A percentile compares a stretch with the other conserved stretches of the same genome.
Conservation (phyloP, 1,139 yeast species). For the Casaregolazyma lundiana region DNA sequence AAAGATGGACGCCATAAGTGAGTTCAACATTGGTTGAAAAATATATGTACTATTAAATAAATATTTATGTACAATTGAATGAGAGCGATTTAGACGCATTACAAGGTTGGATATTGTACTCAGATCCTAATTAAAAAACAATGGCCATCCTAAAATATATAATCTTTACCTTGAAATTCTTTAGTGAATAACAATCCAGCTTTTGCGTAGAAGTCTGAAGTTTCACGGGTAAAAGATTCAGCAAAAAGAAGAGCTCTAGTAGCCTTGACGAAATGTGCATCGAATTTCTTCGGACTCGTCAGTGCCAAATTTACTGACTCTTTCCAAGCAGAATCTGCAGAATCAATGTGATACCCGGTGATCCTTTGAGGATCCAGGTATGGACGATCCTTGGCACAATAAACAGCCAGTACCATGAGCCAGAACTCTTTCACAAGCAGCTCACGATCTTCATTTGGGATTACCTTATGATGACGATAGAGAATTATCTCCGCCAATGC, state of each 20-base stretch:
- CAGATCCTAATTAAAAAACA: too few relatives aligned
- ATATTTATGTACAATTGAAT: background rate
- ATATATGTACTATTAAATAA: background rate
- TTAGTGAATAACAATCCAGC: slow-evolving; percentile 23
- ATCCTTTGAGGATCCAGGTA: slow-evolving; percentile 19
- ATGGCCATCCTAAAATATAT: background rate
- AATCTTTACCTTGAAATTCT: slow-evolving; percentile 2
- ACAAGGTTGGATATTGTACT: too few relatives aligned
- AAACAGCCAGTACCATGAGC: slow-evolving; percentile 21
- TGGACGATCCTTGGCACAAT: slow-evolving; percentile 26
- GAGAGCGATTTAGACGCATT: too few relatives aligned
- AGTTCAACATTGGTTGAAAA: slow-evolving; percentile 61
- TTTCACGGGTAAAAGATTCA: slow-evolving; percentile 18
- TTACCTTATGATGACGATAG: slow-evolving; percentile 16
- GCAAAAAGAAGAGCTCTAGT: slow-evolving; percentile 26
- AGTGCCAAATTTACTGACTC: slow-evolving; percentile 19
- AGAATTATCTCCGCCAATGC: slow-evolving; percentile 27
- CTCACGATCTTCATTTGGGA: slow-evolving; percentile 17
- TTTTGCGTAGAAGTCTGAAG: slow-evolving; percentile 21
- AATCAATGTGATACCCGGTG: slow-evolving; percentile 11
- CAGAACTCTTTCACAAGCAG: slow-evolving; percentile 21
- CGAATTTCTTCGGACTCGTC: slow-evolving; percentile 19
- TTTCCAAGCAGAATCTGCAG: slow-evolving; percentile 21
- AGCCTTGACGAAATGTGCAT: slow-evolving; percentile 27
- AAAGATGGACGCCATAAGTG: slow-evolving; percentile 63